Evolutionary conservation across 1,284 basidiomycete species (phyloP).

Genomic region (Pholiota adiposa): DNA sequence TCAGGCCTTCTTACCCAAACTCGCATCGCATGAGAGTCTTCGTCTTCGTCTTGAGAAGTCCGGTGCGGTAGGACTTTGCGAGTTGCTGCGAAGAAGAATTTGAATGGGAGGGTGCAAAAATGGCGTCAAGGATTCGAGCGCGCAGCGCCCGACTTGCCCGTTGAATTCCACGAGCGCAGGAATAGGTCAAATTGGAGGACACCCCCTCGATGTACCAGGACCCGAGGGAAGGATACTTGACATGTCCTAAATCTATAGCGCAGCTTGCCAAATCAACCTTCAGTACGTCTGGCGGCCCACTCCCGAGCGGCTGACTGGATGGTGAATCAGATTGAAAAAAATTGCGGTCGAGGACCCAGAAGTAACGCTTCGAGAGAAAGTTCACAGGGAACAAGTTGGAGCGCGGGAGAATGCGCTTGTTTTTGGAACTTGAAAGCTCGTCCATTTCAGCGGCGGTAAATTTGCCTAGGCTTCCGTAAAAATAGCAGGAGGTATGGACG

Average conservation of each 20-base stretch:
- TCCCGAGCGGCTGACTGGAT: background rate
- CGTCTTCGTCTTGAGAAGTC: constrained; percentile 5
- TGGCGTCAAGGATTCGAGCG: background rate
- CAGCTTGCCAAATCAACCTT: background rate
- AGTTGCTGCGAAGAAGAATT: background rate
- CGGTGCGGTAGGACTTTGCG: constrained; percentile 7
- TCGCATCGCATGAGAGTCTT: background rate
- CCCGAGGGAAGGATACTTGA: background rate
- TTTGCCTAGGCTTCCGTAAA: background rate
- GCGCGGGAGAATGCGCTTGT: background rate
- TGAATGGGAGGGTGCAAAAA: background rate
- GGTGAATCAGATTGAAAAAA: background rate
- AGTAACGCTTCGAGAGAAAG: background rate
- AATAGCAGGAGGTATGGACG: background rate
- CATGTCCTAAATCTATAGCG: background rate
- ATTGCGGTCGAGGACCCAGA: background rate
- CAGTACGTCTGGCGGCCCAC: background rate
- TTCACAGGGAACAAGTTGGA: background rate
- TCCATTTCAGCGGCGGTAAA: background rate
- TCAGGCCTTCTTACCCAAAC: constrained; percentile 6
- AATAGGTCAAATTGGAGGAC: background rate
- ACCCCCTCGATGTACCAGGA: background rate
- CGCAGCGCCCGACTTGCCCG: background rate
- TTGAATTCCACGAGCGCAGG: background rate
- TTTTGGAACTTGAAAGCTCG: background rate